These are phyloP conservation scores for Meira nashicola DNA, from an alignment of 1,284 basidiomycete species.

Conservation along the genomic window DNA sequence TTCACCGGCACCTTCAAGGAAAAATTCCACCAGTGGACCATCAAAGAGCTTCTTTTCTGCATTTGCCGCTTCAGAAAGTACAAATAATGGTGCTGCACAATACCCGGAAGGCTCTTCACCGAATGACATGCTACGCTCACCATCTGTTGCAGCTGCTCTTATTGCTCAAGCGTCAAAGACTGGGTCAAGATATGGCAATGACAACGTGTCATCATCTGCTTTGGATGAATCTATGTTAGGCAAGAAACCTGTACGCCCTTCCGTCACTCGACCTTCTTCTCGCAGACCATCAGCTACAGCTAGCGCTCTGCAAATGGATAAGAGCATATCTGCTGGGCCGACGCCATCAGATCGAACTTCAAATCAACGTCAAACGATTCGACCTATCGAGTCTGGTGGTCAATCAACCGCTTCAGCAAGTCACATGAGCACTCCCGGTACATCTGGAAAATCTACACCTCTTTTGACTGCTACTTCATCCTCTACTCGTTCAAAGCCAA, in stretches of 20 bases:
- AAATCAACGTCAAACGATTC: not conserved
- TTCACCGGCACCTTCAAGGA: not conserved
- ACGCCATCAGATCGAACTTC: not conserved
- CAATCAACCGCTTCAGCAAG: not conserved
- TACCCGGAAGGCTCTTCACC: not conserved
- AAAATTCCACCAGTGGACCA: not conserved
- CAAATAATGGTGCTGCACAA: not conserved
- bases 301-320: not conserved
- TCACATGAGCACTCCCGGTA: not conserved
- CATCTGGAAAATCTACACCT: constrained; percentile 7
- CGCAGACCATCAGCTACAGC: not conserved
- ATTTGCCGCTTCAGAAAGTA: not conserved
- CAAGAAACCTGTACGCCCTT: not conserved
- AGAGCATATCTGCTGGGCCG: not conserved
- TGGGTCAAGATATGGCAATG: too few relatives aligned
- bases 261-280: not conserved
- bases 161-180: not conserved
- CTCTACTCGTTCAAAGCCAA: not conserved
- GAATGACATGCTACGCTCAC: not conserved
- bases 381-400: not conserved
- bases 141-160: not conserved
- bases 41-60: not conserved
- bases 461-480: constrained; percentile 1
- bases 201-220: too few relatives aligned
- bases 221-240: too few relatives aligned